A percentile compares a stretch with the other conserved stretches of the same genome.
Evolutionary conservation across 73 alveolate genomes (phyloP).

Genomic region (Paramecium bursaria): DNA sequence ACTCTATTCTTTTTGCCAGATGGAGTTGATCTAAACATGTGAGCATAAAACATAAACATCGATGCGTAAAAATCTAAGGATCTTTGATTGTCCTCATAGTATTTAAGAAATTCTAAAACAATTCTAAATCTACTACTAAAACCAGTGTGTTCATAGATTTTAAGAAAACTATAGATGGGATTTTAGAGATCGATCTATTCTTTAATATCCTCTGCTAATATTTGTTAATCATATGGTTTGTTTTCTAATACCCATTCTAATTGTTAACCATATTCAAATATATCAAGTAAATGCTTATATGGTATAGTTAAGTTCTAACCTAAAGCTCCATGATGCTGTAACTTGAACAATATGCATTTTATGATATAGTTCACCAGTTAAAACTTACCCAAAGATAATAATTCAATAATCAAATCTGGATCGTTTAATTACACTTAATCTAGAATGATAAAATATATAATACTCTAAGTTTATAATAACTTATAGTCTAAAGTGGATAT

Average conservation of each 20-base stretch:
- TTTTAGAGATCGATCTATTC: background rate
- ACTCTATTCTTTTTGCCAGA: conserved; percentile 8
- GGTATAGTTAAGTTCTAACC: conserved; percentile 47
- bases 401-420: conserved; percentile 27
- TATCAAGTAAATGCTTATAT: conserved; percentile 33
- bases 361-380: conserved; percentile 12
- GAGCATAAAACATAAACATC: conserved; percentile 53
- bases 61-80: conserved; percentile 57
- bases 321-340: conserved; percentile 44
- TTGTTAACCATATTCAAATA: background rate
- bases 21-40: conserved; percentile 12
- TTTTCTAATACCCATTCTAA: conserved; percentile 25
- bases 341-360: background rate
- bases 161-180: background rate
- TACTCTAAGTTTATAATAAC: conserved; percentile 3
- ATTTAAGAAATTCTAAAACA: background rate
- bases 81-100: conserved; percentile 23
- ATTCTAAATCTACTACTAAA: background rate
- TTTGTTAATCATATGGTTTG: background rate
- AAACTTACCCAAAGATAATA: conserved; percentile 14
- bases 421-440: conserved; percentile 34
- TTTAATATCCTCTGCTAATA: background rate
- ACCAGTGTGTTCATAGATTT: background rate
- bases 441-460: background rate
- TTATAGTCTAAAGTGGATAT: conserved; percentile 9